Evolutionary conservation across 331 rosid genomes (phyloP), one percentile per base, ranked within the genome.

Genomic region (Quercus phellos): DNA sequence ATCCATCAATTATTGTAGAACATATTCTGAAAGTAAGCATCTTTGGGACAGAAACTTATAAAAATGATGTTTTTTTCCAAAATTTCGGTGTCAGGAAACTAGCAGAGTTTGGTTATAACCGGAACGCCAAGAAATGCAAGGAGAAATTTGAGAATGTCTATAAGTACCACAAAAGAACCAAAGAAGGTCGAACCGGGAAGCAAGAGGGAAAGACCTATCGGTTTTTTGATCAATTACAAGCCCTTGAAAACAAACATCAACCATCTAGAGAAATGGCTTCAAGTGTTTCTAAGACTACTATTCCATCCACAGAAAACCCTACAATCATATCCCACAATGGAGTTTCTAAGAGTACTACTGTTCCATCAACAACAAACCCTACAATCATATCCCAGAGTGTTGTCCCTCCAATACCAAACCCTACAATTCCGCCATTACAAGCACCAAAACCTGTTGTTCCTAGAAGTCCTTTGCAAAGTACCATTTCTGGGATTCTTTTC

Each of bases 131-230:
- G 87, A 95, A 95, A 78, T 95, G 99, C 89, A 95, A 85, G 71
- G 99, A 95, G 84, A 95, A 95, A 82, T 95, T 95, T 70, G 99
- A 95, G 89, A 95, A 95, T 73, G 98, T 95, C n/a, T 93, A 91
- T 86, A 95, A 95, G 82, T 95, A 95, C 83, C 98, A 95, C 87
- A 90, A 86, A 67, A 91, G 99, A 82, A 95, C 99, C 69, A 95
- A 90, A 91, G 96, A 93, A 75, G 84, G 94, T 19, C 82, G 98
- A 56, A 84, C 86, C 60, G 94, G 90, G 1, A 95, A 93, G 78
- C 32, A 88, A 0, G 94, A 95, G 19, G 93, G 97, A 1, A 95
- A 91, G 70, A 78, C 84, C 2, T 95, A 95, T 50, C 85, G 88
- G 4, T 95, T 90, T 55, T 95, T 93, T 16, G 93, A 93, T 55